These are phyloP conservation scores for Penicillium sp. DNA, from an alignment of 2,329 filamentous ascomycete genomes.

Conservation along the genomic window DNA sequence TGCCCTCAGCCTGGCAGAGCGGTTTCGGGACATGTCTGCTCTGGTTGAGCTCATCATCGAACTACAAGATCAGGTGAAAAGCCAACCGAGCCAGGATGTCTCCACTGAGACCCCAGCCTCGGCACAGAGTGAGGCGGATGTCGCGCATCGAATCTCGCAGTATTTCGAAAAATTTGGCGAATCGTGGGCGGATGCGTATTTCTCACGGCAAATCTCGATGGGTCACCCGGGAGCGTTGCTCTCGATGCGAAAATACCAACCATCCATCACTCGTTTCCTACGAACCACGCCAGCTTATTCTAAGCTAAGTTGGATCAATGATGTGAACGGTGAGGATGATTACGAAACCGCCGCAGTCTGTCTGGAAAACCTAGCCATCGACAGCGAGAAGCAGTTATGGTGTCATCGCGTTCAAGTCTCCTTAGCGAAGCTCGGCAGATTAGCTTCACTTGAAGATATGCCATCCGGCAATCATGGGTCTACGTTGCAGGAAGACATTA, in stretches of 20 bases:
- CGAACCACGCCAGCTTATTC: conserved; percentile 66
- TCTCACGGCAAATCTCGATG: conserved; percentile 71
- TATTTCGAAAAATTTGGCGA: conserved; percentile 55
- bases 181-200: conserved; percentile 67
- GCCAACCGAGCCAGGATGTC: conserved; percentile 17
- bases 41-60: conserved; percentile 55
- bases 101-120: conserved; percentile 13
- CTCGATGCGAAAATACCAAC: conserved; percentile 66
- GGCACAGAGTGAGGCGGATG: conserved; percentile 31
- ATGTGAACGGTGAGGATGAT: conserved; percentile 74
- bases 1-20: conserved; percentile 63
- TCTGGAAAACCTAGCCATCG: conserved; percentile 68
- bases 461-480: conserved; percentile 24
- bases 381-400: conserved; percentile 79
- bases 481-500: conserved; percentile 46
- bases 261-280: conserved; percentile 75
- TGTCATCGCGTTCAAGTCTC: conserved; percentile 91
- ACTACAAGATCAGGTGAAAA: conserved; percentile 40
- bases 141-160: conserved; percentile 41
- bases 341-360: conserved; percentile 71
- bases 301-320: conserved; percentile 92
- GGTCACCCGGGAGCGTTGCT: conserved; percentile 69
- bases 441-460: conserved; percentile 59
- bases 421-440: conserved; percentile 75
- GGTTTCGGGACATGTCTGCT: conserved; percentile 62